Percentiles rank a stretch among this genome's conserved stretches.
phyloP scores from a whole-genome alignment of 2,329 filamentous ascomycete genomes.

The Myriosclerotinia duriaeana region DNA sequence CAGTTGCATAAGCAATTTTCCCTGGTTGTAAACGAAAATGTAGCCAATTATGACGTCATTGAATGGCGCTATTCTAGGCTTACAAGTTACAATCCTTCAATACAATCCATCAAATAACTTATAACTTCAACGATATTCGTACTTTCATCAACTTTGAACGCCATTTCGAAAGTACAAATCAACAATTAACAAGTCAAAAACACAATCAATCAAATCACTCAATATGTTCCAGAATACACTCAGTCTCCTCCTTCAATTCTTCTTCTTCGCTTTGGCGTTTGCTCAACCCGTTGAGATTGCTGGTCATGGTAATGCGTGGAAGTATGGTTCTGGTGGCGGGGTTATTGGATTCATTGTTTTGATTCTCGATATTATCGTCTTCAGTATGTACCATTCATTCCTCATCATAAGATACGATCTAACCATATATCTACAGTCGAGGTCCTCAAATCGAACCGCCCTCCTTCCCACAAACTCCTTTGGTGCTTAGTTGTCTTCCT shows the following conservation, averaged over 20 bases:
- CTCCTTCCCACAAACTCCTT: slow-evolving; percentile 56
- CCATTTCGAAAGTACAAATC: not conserved
- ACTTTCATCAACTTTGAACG: not conserved
- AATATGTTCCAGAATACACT: slow-evolving; percentile 27
- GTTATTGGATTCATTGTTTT: slow-evolving; percentile 61
- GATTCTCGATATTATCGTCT: slow-evolving; percentile 62
- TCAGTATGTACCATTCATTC: slow-evolving; percentile 49
- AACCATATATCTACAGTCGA: slow-evolving; percentile 50
- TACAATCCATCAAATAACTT: not conserved
- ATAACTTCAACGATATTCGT: slow-evolving; percentile 5
- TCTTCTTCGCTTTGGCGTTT: slow-evolving; percentile 50
- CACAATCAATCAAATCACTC: not conserved
- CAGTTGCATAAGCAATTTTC: not conserved
- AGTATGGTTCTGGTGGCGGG: slow-evolving; percentile 61
- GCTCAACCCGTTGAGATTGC: slow-evolving; percentile 45
- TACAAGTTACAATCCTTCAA: not conserved
- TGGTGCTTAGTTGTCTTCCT: slow-evolving; percentile 65
- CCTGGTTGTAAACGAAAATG: not conserved
- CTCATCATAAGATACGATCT: not conserved
- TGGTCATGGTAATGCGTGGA: slow-evolving; percentile 49
- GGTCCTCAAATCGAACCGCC: slow-evolving; percentile 62
- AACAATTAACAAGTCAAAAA: not conserved
- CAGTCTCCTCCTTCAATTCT: slow-evolving; percentile 54
- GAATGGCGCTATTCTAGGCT: not conserved
- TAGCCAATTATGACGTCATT: slow-evolving; percentile 9